Evolutionary conservation across 495 filamentous ascomycete genomes (phyloP), one percentile per base, ranked within the genome.

Genomic region (Aspergillus nanangensis): DNA sequence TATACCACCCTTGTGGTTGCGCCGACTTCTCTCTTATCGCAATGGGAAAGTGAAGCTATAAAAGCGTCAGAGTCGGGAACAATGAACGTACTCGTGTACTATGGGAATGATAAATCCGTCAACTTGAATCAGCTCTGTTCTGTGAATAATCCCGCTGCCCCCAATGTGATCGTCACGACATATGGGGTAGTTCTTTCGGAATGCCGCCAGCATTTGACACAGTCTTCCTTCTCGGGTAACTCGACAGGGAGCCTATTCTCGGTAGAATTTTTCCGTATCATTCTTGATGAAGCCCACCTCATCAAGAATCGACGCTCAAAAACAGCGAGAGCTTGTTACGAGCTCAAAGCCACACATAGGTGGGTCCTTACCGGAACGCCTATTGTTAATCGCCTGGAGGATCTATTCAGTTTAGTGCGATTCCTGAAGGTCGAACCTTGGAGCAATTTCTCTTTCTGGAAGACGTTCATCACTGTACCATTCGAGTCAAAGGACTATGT

Each of bases 381-480:
- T 0, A 98, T 98, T 38, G 92, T 98, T 52, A 98, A 98, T 59
- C 85, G 87, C 10, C 72, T 98, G 3, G 94, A 98, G 61, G 93
- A 98, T 67, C 73, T 98, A n/a, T 98, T 97, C 71, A 92, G 87
- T 56, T 67, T 97, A 23, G 89, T 98, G 19, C 79, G 86, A 13
- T 98, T 97, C 66, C 68, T 97, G 23, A 78, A 86, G 47, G 93
- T 97, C 7, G 94, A 97, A 56, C 93, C 93, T 1, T 98, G 93
- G 93, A 88, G 83, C 47, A 97, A 96, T 62, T 97, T 97, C 60
- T 93, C 90, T 3, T 98, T 94, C 69, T 98, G 93, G 93, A 88
- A 91, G 49, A 97, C 94, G 0, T 98, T 98, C 64, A 98, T 98
- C 52, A 98, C 94, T 0, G 82, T 92, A 11, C 93, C 93, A 0